phyloP scores from a whole-genome alignment of 108 stramenopile species.

The Fragilariopsis cylindrus region DNA sequence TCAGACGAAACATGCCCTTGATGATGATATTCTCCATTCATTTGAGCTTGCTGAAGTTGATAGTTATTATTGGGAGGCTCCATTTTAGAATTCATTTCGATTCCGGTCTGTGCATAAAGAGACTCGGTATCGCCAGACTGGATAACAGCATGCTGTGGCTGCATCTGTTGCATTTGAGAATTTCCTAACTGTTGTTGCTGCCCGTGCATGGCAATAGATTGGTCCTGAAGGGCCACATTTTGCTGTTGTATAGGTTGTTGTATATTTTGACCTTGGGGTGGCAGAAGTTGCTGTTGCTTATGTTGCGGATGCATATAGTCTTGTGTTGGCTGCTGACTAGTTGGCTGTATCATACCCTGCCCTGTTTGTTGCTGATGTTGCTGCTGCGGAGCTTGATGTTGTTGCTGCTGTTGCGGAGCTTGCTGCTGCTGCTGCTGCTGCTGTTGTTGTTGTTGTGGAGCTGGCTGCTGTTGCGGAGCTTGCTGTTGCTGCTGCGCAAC shows the following conservation, averaged over 20 bases:
- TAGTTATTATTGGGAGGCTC: background rate
- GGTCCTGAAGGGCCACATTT: constrained; percentile 14
- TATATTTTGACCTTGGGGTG: background rate
- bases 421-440: constrained; percentile 15
- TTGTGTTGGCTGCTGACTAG: background rate
- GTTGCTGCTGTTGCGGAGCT: constrained; percentile 19
- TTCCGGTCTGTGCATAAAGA: constrained; percentile 1
- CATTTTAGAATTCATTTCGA: constrained; percentile 9
- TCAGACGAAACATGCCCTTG: constrained; percentile 21
- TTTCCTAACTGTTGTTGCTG: constrained; percentile 3
- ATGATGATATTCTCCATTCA: constrained; percentile 21
- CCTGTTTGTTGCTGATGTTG: background rate
- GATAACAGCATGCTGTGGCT: constrained; percentile 1
- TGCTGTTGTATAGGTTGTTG: constrained; percentile 4
- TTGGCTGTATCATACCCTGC: background rate
- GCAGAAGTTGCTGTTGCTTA: constrained; percentile 29
- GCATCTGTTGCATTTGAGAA: constrained; percentile 22
- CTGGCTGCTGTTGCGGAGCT: constrained; percentile 19
- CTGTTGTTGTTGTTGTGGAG: constrained; percentile 10
- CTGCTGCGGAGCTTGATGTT: background rate
- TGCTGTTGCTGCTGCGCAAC: constrained; percentile 21
- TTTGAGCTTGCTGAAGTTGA: constrained; percentile 1
- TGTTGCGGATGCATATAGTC: constrained; percentile 24
- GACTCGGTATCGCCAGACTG: constrained; percentile 17
- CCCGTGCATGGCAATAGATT: constrained; percentile 12